phyloP scores from a whole-genome alignment of 163 green algal genomes.

The Prototheca stagnorum region DNA sequence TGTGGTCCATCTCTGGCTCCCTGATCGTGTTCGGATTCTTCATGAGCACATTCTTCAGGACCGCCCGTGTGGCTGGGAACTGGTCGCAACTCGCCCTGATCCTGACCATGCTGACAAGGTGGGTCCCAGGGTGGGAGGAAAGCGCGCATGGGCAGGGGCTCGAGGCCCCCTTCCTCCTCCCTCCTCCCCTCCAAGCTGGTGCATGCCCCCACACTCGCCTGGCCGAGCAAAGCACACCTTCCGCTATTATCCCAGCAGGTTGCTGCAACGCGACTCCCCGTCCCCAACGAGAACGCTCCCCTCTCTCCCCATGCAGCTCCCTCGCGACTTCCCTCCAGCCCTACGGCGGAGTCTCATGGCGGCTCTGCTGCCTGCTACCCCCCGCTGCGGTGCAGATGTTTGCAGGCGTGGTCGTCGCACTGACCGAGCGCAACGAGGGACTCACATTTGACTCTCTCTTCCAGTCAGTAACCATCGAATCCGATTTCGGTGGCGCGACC shows the following conservation, averaged over 20 bases:
- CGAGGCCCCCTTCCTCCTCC: no score
- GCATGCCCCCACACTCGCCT: no score
- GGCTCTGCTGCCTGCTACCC: slow-evolving; percentile 41
- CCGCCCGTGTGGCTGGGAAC: slow-evolving; percentile 37
- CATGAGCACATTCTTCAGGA: slow-evolving; percentile 51
- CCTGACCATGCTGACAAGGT: no score
- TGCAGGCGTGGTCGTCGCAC: slow-evolving; percentile 43
- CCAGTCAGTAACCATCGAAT: slow-evolving; percentile 25
- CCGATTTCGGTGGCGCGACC: slow-evolving; percentile 26
- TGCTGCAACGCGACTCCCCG: no score
- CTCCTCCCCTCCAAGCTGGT: no score
- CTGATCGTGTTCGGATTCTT: slow-evolving; percentile 55
- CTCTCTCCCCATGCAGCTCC: slow-evolving; percentile 16
- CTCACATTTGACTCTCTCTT: slow-evolving; percentile 24
- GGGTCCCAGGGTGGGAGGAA: no score
- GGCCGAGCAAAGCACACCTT: no score
- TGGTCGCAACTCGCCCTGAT: no score
- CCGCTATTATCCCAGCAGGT: no score
- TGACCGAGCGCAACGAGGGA: slow-evolving; percentile 33
- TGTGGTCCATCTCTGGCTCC: slow-evolving; percentile 42
- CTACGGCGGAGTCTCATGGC: slow-evolving; percentile 36
- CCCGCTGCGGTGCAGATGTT: slow-evolving; percentile 56
- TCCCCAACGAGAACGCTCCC: no score
- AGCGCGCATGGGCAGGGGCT: no score
- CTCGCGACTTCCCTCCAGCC: slow-evolving; percentile 32